These are phyloP conservation scores for Trametes polyzona DNA, from an alignment of 1,284 basidiomycete species.

Conservation along the genomic window DNA sequence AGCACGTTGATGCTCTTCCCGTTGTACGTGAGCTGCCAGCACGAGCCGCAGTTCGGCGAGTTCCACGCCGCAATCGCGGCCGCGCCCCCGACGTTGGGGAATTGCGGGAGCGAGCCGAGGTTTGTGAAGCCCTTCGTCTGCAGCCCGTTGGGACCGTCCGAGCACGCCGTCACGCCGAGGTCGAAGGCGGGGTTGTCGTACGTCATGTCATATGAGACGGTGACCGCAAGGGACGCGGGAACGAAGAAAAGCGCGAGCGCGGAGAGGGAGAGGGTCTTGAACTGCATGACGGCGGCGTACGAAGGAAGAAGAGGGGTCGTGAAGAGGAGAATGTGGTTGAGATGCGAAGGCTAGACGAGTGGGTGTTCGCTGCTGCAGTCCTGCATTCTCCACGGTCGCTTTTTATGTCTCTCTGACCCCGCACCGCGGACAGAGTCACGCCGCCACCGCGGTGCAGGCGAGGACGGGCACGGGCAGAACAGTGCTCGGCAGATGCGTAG, in stretches of 20 bases:
- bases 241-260: conserved; percentile 17
- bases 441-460: not conserved
- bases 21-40: conserved; percentile 47
- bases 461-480: conserved; percentile 1
- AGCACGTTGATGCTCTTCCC: conserved; percentile 43
- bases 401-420: not conserved
- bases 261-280: conserved; percentile 27
- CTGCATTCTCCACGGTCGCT: not conserved
- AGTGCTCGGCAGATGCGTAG: not conserved
- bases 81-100: conserved; percentile 55
- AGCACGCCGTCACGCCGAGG: conserved; percentile 49
- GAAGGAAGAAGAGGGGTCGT: not conserved
- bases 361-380: conserved; percentile 8
- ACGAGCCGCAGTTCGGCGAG: conserved; percentile 48
- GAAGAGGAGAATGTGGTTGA: not conserved
- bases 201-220: conserved; percentile 43
- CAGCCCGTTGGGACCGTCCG: conserved; percentile 49
- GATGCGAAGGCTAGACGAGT: not conserved
- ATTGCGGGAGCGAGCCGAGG: conserved; percentile 52
- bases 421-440: not conserved
- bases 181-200: conserved; percentile 45
- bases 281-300: not conserved
- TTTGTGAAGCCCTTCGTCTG: conserved; percentile 46
- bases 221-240: conserved; percentile 33
- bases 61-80: conserved; percentile 45